Percentiles rank a stretch among this genome's conserved stretches.
phyloP scores from a whole-genome alignment of 2,329 filamentous ascomycete species.

The Aureobasidium sp. region DNA sequence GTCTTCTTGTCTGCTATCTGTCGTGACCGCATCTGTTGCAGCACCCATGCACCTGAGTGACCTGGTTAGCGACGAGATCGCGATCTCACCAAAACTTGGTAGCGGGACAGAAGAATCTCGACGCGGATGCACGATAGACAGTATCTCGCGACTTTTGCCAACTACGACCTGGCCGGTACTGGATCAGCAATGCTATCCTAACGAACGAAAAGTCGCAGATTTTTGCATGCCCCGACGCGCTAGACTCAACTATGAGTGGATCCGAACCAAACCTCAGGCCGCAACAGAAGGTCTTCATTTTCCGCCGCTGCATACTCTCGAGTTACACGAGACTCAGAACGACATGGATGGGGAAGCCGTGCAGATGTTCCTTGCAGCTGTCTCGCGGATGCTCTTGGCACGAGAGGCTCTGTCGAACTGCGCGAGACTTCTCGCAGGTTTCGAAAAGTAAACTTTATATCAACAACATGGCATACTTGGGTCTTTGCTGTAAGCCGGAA shows the following conservation, averaged over 20 bases:
- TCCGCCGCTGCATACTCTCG: neutral
- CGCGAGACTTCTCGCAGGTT: neutral
- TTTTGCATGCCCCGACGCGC: neutral
- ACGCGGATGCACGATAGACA: slow-evolving; percentile 12
- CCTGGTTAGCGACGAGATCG: neutral
- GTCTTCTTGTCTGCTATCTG: neutral
- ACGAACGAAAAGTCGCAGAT: neutral
- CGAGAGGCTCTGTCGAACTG: neutral
- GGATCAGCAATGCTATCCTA: neutral
- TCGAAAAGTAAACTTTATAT: slow-evolving; percentile 11
- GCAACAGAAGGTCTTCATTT: neutral
- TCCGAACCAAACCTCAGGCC: neutral
- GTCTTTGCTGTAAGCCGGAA: neutral
- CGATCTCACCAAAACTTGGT: neutral
- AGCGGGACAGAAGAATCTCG: slow-evolving; percentile 1
- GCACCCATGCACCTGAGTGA: neutral
- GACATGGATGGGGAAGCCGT: neutral
- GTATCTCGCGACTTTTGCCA: neutral
- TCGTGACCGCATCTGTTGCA: neutral
- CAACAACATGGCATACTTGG: neutral
- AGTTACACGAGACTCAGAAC: neutral
- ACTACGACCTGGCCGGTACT: neutral
- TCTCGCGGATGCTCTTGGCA: neutral
- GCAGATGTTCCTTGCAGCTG: neutral
- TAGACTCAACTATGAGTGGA: neutral